Evolutionary conservation across 345 rosid species (phyloP).

Genomic region (Eucalyptus pauciflora): DNA sequence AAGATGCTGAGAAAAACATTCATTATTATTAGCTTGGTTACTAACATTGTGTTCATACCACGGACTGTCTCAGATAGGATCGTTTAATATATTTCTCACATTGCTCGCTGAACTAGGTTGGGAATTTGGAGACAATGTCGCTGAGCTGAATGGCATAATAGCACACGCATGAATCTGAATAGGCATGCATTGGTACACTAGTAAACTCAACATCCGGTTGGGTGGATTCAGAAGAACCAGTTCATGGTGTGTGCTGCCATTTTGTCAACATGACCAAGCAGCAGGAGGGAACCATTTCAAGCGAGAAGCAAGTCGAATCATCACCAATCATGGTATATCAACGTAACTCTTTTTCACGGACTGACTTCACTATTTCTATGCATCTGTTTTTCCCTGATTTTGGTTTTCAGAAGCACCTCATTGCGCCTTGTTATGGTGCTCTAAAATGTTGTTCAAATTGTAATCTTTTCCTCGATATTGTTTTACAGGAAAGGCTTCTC

Average conservation of each 20-base stretch:
- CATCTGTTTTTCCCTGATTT: not conserved
- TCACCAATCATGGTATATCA: conserved; percentile 22
- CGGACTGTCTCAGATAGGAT: not conserved
- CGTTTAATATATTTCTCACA: not conserved
- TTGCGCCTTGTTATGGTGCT: not conserved
- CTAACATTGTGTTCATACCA: not conserved
- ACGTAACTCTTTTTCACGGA: not conserved
- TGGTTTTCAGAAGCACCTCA: not conserved
- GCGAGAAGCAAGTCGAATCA: conserved; percentile 15
- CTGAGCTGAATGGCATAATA: not conserved
- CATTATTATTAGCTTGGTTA: not conserved
- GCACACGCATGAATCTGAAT: not conserved
- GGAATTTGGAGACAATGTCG: not conserved
- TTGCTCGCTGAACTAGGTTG: not conserved
- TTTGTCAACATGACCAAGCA: conserved; percentile 20
- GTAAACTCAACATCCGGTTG: not conserved
- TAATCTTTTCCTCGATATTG: not conserved
- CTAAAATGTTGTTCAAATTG: not conserved
- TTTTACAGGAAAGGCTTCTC: conserved; percentile 20
- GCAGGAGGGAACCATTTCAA: conserved; percentile 16
- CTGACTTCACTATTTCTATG: not conserved
- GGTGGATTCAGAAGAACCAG: not conserved
- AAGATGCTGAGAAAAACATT: not conserved
- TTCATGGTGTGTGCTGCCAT: not conserved
- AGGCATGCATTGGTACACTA: not conserved